Conservation (phyloP, 768 basidiomycete genomes). For the Aureoboletus auriporus region DNA sequence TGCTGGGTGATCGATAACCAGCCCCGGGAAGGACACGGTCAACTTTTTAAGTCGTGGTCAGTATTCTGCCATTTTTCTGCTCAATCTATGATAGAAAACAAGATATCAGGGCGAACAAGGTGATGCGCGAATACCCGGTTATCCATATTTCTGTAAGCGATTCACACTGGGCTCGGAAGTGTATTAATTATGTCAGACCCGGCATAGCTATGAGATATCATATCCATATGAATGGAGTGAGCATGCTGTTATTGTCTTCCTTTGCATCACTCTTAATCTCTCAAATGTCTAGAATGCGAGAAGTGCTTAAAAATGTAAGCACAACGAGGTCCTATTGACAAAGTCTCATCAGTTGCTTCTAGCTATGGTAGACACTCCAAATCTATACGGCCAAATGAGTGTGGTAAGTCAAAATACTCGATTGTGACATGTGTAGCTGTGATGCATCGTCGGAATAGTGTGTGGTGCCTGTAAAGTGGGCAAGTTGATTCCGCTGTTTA, state of each 20-base stretch:
- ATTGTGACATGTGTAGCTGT: background rate
- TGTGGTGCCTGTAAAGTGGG: slow-evolving; percentile 67
- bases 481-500: slow-evolving; percentile 54
- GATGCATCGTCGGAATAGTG: slow-evolving; percentile 34
- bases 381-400: slow-evolving; percentile 63
- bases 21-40: slow-evolving; percentile 71
- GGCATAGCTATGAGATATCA: slow-evolving; percentile 71
- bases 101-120: slow-evolving; percentile 52
- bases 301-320: slow-evolving; percentile 60
- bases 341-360: slow-evolving; percentile 4
- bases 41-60: slow-evolving; percentile 68
- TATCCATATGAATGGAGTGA: slow-evolving; percentile 73
- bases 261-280: background rate
- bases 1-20: slow-evolving; percentile 76
- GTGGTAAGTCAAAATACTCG: slow-evolving; percentile 39
- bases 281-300: slow-evolving; percentile 47
- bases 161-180: slow-evolving; percentile 3
- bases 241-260: slow-evolving; percentile 17
- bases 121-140: slow-evolving; percentile 65
- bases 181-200: slow-evolving; percentile 42
- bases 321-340: background rate
- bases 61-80: slow-evolving; percentile 10
- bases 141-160: slow-evolving; percentile 65
- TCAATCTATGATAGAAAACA: background rate
- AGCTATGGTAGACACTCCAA: slow-evolving; percentile 76